Base-by-base conservation (phyloP, 768 basidiomycete genomes). In the Hericium alpestre region DNA sequence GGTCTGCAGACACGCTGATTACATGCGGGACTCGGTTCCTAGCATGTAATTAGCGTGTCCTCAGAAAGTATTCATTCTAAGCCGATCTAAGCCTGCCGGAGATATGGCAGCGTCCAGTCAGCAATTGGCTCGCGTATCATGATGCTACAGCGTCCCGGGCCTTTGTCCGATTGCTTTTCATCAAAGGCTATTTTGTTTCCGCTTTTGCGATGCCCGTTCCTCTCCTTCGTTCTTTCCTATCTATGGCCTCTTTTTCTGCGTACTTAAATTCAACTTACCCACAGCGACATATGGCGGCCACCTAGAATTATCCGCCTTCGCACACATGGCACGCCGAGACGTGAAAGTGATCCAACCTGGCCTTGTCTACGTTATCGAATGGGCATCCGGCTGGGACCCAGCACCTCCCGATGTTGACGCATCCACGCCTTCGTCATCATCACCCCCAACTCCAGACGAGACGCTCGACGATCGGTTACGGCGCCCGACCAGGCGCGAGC, bases 311-410 rank as follows among this genome's bases (percentile, higher is more conserved):
- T 88, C 87, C 16, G 91, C 91, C 0, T 95, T 93, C 68, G 86
- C 93, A 3, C 89, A 93, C 63, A 80, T 91, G 74, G 78, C 78
- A 51, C 74, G 75, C 55, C 77, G 86, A 32, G 80, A 91, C 65
- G 86, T 96, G 69, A 95, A 95, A 73, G 91, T 96, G 57, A 81
- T 94, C 54, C 93, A 95, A 66, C 93, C 93, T 0, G 90, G 89
- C 1, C 77, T 96, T 38, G 87, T 93, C 25, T 93, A 93, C 70
- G 86, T 93, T 58, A 91, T 94, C 55, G 85, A 91, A 65, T 90
- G 88, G 86, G 71, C 73, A 40, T 78, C 86, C 3, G 84, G 83
- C 58, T 78, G 74, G 53, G 79, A 80, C 57, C 53, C 61, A 37
- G 43, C 55, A 38, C 53, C 65, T n/a, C 32, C 54, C 56, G 15